Evolutionary conservation across 495 filamentous ascomycete genomes (phyloP).

Genomic region (Lophium mytilinum): DNA sequence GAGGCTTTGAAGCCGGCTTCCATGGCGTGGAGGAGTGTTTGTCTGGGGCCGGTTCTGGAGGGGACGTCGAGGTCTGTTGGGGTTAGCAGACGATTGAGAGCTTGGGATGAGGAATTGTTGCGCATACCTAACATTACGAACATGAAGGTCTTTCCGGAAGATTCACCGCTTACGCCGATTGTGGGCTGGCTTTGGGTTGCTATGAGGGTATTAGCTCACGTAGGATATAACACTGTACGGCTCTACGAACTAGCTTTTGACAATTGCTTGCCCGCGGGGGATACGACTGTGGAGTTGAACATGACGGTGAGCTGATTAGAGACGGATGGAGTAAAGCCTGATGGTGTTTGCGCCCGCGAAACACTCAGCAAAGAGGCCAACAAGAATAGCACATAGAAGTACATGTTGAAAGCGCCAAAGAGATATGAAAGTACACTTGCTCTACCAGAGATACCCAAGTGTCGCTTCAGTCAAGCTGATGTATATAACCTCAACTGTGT

Average conservation of each 20-base stretch:
- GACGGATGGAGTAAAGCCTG: slow-evolving; percentile 15
- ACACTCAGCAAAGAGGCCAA: slow-evolving; percentile 7
- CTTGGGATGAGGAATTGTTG: not conserved
- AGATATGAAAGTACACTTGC: not conserved
- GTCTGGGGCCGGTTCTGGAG: slow-evolving; percentile 7
- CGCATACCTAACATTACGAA: slow-evolving; percentile 17
- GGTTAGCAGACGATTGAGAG: not conserved
- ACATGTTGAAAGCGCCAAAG: not conserved
- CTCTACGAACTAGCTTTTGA: slow-evolving; percentile 13
- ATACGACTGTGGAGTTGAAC: slow-evolving; percentile 17
- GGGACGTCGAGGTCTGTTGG: slow-evolving; percentile 17
- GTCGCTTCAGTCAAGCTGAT: too few species aligned
- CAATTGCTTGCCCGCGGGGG: slow-evolving; percentile 6
- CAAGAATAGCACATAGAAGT: slow-evolving; percentile 5
- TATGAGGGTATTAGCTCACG: not conserved
- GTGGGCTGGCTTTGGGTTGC: slow-evolving; percentile 11
- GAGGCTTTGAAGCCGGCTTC: slow-evolving; percentile 19
- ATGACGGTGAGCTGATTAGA: slow-evolving; percentile 15
- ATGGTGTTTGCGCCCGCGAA: slow-evolving; percentile 21
- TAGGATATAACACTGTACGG: not conserved
- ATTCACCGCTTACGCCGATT: slow-evolving; percentile 2
- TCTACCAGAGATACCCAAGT: too few species aligned
- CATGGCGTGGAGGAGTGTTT: slow-evolving; percentile 18
- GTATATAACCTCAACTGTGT: too few species aligned
- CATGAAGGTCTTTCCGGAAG: slow-evolving; percentile 6